phyloP scores from a whole-genome alignment of 768 basidiomycete genomes.

The Agrocybe praecox region DNA sequence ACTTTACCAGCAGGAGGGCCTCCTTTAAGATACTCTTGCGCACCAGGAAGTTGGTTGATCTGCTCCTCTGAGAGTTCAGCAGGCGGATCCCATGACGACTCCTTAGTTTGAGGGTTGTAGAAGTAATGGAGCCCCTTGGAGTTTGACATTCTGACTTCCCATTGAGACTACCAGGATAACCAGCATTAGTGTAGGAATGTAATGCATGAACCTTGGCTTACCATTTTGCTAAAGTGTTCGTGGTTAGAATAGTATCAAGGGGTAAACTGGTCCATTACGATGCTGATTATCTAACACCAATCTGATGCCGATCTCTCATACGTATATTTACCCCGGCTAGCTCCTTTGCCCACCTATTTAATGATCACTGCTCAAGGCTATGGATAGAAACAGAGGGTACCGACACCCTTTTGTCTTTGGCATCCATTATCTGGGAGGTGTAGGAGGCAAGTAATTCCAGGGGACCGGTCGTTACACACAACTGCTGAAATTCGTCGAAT shows the following conservation, averaged over 20 bases:
- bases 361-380: background rate
- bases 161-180: conserved; percentile 30
- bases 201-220: background rate
- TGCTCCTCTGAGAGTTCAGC: conserved; percentile 61
- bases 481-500: background rate
- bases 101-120: conserved; percentile 70
- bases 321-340: no score
- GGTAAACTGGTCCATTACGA: background rate
- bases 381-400: conserved; percentile 40
- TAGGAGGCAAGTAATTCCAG: conserved; percentile 37
- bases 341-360: no score
- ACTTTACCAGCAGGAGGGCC: conserved; percentile 55
- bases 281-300: no score
- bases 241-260: background rate
- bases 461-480: background rate
- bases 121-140: conserved; percentile 84
- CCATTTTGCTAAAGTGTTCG: conserved; percentile 6
- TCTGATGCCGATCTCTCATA: no score
- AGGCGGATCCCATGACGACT: conserved; percentile 84
- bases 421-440: conserved; percentile 41
- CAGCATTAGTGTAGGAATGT: background rate
- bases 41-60: conserved; percentile 66
- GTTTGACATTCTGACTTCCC: conserved; percentile 89
- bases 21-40: conserved; percentile 40
- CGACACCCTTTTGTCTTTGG: conserved; percentile 54